phyloP scores from a whole-genome alignment of 371 early-diverging fungal species.

The Rhizopus arrhizus region DNA sequence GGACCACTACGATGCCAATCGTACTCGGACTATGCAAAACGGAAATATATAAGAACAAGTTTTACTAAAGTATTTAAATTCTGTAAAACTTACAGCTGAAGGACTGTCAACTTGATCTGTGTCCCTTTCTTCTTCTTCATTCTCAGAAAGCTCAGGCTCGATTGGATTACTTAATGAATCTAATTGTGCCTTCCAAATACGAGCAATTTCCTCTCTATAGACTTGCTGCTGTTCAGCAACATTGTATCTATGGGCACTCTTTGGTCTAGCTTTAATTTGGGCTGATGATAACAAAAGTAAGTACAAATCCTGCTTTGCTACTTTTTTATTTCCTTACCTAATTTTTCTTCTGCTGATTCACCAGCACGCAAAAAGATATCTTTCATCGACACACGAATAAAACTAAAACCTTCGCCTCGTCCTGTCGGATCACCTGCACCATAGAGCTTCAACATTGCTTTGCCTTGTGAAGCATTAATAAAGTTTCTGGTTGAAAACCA shows the following conservation, averaged over 20 bases:
- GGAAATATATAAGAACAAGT: neutral
- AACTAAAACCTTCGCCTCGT: constrained; percentile 97
- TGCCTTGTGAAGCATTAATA: constrained; percentile 86
- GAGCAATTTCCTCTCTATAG: constrained; percentile 89
- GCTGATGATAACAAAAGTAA: constrained; percentile 15
- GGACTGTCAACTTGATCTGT: constrained; percentile 39
- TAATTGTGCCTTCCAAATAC: constrained; percentile 94
- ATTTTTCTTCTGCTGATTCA: constrained; percentile 81
- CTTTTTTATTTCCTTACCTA: constrained; percentile 26
- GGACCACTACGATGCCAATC: constrained; percentile 41
- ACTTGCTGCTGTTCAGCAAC: constrained; percentile 95
- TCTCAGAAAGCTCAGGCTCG: constrained; percentile 59
- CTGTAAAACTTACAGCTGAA: constrained; percentile 28
- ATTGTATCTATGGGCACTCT: constrained; percentile 88
- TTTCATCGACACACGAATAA: constrained; percentile 96
- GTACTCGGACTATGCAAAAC: constrained; percentile 27
- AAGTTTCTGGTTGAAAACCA: constrained; percentile 99
- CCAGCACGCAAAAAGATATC: constrained; percentile 93
- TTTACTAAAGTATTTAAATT: neutral
- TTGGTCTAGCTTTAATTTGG: constrained; percentile 80
- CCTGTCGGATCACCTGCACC: constrained; percentile 98
- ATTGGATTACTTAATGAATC: constrained; percentile 60
- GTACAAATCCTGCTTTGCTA: too few species aligned
- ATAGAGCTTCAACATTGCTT: constrained; percentile 91
- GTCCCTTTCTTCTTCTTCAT: constrained; percentile 55